Evolutionary conservation across 768 basidiomycete genomes (phyloP), one percentile per base, ranked within the genome.

Genomic region (Suillus subaureus): DNA sequence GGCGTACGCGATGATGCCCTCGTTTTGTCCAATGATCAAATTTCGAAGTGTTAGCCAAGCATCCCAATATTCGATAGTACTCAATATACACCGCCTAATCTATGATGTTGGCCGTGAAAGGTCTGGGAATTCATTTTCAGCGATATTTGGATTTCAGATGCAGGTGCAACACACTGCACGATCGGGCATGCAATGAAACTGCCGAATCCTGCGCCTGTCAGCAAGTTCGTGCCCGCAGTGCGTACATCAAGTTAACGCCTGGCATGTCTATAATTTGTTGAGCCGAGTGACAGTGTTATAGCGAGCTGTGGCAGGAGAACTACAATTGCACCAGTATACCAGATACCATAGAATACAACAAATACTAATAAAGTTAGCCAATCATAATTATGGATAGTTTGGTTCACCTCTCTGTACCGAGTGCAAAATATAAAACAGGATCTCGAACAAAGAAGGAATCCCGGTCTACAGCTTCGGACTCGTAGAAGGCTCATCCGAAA

Each of bases 401-500:
- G 13, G 26, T 51, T 16, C 8, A n/a, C 12, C 16, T 21, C 8
- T 28, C 26, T 18, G 18, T n/a, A 8, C 26, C 2, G 28, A 52
- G 28, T 18, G 28, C 28, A 31, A 31, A 9, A 55, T 33, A 21
- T 6, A n/a, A 55, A 31, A 21, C 52, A 31, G 2, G 31, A 18
- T 54, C 26, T 12, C 18, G 12, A 18, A 16, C 26, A 26, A 28
- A 4, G 9, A 9, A 31, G 31, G 31, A 33, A 55, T 55, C 18
- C 52, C 6, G 42, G 4, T 58, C 18, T 58, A 58, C 57, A 58
- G 18, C 6, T 18, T 40, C 26, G 39, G 5, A 26, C 23, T 12
- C 16, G 56, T 68, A 26, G 74, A 72, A 49, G 64, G 75, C 56
- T 81, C 81, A n/a, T 83, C 78, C 6, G 81, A 83, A n/a, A 89